Conservation (phyloP, 768 basidiomycete species). For the Amanita inopinata region DNA sequence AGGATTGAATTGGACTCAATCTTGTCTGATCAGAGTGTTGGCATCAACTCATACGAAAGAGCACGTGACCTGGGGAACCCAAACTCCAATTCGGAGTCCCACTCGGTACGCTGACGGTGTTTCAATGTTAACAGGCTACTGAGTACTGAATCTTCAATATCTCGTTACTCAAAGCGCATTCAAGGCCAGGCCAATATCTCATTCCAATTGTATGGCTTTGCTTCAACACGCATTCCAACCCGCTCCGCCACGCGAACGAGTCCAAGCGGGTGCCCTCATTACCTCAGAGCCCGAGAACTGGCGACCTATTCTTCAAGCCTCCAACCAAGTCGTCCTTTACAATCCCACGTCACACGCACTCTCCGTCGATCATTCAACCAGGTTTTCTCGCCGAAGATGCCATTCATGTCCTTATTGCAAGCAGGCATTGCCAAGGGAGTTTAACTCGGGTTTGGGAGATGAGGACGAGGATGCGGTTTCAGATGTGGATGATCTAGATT, state of each 20-base stretch:
- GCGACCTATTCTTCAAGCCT: conserved; percentile 75
- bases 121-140: too few relatives aligned
- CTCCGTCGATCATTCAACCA: conserved; percentile 40
- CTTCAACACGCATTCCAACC: neutral
- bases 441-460: conserved; percentile 17
- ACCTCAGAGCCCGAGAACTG: conserved; percentile 33
- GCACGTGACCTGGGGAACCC: too few relatives aligned
- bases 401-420: conserved; percentile 69
- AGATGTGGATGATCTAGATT: conserved; percentile 17
- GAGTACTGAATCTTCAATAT: too few relatives aligned
- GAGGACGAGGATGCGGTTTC: conserved; percentile 11
- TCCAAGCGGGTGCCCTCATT: conserved; percentile 9
- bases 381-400: conserved; percentile 13
- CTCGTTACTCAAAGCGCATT: too few relatives aligned
- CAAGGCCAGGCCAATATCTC: too few relatives aligned
- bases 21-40: too few relatives aligned
- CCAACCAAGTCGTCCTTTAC: conserved; percentile 82
- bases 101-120: too few relatives aligned
- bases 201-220: too few relatives aligned
- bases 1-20: too few relatives aligned
- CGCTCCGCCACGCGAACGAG: neutral
- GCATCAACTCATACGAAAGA: too few relatives aligned
- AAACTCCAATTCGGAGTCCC: too few relatives aligned
- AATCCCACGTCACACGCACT: conserved; percentile 80
- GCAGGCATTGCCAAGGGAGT: conserved; percentile 41